Evolutionary conservation across 108 stramenopile genomes (phyloP).

Genomic region (Cylindrotheca closterium): DNA sequence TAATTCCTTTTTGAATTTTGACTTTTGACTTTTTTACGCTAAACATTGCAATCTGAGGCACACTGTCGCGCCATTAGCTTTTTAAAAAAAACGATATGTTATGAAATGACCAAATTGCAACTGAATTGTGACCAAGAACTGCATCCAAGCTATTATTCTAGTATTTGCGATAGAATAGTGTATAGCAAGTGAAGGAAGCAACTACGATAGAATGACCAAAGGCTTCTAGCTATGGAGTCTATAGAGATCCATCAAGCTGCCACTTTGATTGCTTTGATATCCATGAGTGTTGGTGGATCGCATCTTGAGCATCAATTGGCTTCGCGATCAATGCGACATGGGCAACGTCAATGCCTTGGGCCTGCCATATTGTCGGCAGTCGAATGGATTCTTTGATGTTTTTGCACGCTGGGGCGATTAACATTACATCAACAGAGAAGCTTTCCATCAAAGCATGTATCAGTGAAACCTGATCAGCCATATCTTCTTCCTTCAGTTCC

Average conservation of each 20-base stretch:
- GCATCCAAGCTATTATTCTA: too few species aligned
- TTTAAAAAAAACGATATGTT: too few species aligned
- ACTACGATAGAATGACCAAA: too few species aligned
- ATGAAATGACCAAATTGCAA: too few species aligned
- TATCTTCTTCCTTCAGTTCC: not conserved
- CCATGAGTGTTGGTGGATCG: slow-evolving; percentile 57
- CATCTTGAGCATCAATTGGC: slow-evolving; percentile 36
- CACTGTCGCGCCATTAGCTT: too few species aligned
- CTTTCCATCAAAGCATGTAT: slow-evolving; percentile 33
- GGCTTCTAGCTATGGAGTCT: too few species aligned
- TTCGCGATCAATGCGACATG: slow-evolving; percentile 45
- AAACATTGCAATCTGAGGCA: too few species aligned
- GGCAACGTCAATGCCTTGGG: slow-evolving; percentile 16
- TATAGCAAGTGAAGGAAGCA: too few species aligned
- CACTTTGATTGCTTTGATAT: slow-evolving; percentile 31
- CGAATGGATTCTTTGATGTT: slow-evolving; percentile 14
- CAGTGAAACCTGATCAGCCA: slow-evolving; percentile 14
- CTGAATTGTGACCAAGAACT: too few species aligned
- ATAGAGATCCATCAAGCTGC: slow-evolving; percentile 20
- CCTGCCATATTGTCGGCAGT: slow-evolving; percentile 48
- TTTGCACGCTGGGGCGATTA: slow-evolving; percentile 74
- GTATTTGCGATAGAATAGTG: too few species aligned
- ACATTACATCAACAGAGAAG: slow-evolving; percentile 63
- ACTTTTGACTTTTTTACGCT: too few species aligned
- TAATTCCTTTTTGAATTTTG: too few species aligned